Percentiles rank a stretch among this genome's conserved stretches.
Conservation (phyloP, 768 basidiomycete genomes). For the Leccinum rimulosum region DNA sequence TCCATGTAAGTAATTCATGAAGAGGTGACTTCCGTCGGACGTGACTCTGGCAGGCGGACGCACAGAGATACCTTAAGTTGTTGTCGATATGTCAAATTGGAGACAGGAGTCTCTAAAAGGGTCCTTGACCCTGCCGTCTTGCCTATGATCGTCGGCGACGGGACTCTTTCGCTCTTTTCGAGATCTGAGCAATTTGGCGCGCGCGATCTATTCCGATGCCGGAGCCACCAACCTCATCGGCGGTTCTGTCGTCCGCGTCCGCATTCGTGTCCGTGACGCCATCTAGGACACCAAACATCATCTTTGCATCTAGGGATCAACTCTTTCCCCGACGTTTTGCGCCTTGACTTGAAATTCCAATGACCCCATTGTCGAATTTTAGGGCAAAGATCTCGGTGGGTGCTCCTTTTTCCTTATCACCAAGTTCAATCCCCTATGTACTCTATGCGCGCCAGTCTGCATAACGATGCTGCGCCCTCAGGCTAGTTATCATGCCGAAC, state of each 20-base stretch:
- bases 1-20: background rate
- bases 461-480: too few relatives aligned
- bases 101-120: background rate
- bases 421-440: too few relatives aligned
- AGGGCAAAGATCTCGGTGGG: too few relatives aligned
- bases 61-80: background rate
- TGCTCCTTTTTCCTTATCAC: too few relatives aligned
- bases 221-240: background rate
- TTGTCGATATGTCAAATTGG: background rate
- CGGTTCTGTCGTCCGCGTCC: background rate
- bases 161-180: background rate
- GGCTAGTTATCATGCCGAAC: too few relatives aligned
- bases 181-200: background rate
- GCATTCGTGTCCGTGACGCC: background rate
- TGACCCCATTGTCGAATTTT: background rate
- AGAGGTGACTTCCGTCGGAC: background rate
- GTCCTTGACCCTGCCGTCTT: background rate
- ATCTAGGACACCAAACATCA: background rate
- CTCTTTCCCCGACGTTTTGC: background rate
- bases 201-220: background rate
- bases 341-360: background rate
- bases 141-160: background rate
- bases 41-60: background rate
- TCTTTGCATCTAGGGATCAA: background rate
- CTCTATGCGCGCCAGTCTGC: too few relatives aligned